These are phyloP conservation scores for Annulohypoxylon bovei DNA, from an alignment of 495 filamentous ascomycete genomes.

Conservation along the genomic window DNA sequence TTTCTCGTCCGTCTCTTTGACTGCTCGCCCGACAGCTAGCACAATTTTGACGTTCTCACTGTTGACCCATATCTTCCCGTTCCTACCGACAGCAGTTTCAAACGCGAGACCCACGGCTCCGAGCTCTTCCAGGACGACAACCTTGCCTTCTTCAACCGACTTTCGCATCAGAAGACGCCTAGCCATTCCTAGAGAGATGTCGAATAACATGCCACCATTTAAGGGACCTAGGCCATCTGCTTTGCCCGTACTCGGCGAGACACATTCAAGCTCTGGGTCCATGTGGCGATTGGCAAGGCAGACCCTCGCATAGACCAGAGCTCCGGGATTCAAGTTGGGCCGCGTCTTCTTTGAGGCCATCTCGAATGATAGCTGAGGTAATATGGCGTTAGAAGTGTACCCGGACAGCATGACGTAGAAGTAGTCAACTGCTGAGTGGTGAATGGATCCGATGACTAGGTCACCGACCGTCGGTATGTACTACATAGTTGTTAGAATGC, in stretches of 20 bases:
- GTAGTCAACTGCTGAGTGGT: slow-evolving; percentile 75
- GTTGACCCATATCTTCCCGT: slow-evolving; percentile 92
- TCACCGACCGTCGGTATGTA: slow-evolving; percentile 83
- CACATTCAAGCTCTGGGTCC: slow-evolving; percentile 90
- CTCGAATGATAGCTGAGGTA: slow-evolving; percentile 91
- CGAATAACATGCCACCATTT: slow-evolving; percentile 86
- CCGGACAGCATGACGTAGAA: slow-evolving; percentile 71
- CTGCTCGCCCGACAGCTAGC: slow-evolving; percentile 80
- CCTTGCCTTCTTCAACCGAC: slow-evolving; percentile 69
- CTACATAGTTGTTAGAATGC: slow-evolving; percentile 52
- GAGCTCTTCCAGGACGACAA: slow-evolving; percentile 85
- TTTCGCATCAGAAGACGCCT: slow-evolving; percentile 75
- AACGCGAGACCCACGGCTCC: slow-evolving; percentile 80
- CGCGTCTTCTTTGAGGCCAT: slow-evolving; percentile 90
- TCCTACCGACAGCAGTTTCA: slow-evolving; percentile 93
- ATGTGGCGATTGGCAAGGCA: slow-evolving; percentile 78
- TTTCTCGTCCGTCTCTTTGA: slow-evolving; percentile 77
- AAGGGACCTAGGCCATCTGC: slow-evolving; percentile 88
- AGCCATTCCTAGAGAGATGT: slow-evolving; percentile 81
- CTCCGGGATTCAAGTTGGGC: slow-evolving; percentile 75
- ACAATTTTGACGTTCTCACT: slow-evolving; percentile 72
- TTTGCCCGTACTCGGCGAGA: slow-evolving; percentile 85
- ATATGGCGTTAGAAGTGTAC: slow-evolving; percentile 75
- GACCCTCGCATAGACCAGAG: slow-evolving; percentile 87
- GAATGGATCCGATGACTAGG: slow-evolving; percentile 84